Evolutionary conservation across 176 grass and related monocot genomes (phyloP), one percentile per base, ranked within the genome.

Genomic region (Carex pumila): DNA sequence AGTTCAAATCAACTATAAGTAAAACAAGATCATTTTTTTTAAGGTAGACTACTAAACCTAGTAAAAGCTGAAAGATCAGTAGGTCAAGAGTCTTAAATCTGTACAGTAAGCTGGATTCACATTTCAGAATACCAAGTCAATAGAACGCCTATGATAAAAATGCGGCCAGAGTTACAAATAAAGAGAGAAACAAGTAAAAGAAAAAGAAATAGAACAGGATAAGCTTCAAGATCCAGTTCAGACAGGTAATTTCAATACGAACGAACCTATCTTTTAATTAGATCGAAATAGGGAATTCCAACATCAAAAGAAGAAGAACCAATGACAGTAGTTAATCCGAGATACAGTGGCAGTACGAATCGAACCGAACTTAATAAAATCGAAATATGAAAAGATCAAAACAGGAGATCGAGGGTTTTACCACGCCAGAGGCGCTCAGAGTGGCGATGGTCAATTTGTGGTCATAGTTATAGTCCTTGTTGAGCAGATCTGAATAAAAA

Each of bases 381-480:
- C 30, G 57, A 43, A 10, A 61, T 70, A 70, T 64, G 29, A 72
- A 21, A 34, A 65, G 60, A 25, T 69, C 29, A 7, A 84, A 79
- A 47, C 69, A n/a, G 37, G 61, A 80, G 85, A 87, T 87, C 32
- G 34, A 76, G 54, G 79, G 62, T 57, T 81, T 91, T 93, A 99
- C 96, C 96, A 99, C 85, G 84, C 96, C 96, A 37, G 96, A 95
- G 80, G 88, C 73, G 80, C 91, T 99, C 61, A 84, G 64, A 84
- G 88, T 92, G 61, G 88, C 93, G 9, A 99, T 58, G 80, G 88
- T 91, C 18, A 99, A 71, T 79, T 99, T 99, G 88, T 95, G 93
- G 88, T 99, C 93, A 84, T 90, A 95, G 70, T 78, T 92, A 86
- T 99, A 99, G 89, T 95, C 96, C 91, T 65, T 99, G 36, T 87